Base-by-base conservation (phyloP, 345 rosid species). In the Boechera retrofracta region DNA sequence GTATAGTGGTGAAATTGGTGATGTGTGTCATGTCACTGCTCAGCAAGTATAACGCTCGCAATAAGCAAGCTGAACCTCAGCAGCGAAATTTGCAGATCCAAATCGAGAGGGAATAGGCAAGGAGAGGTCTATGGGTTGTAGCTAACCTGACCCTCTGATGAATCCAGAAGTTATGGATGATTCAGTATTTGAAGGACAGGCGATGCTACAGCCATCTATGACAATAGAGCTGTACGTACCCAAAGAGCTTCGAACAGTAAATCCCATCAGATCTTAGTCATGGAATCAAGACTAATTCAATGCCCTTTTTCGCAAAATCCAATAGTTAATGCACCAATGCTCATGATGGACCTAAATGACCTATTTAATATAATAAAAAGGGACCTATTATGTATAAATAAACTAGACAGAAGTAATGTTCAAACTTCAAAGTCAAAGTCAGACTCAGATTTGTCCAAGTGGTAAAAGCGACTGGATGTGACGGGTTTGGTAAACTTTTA, bases 181-280 rank as follows among this genome's bases (percentile, higher is more conserved):
- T 64, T 77, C 77, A 77, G 81, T 71, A 71, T 38, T 45, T 47
- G 72, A 77, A 77, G 76, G 80, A 77, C 80, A 71, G 76, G 72
- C 71, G 80, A 77, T 71, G 72, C 76, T 77, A 77, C 65, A 62
- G 28, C 52, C 71, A 70, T 70, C 80, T 77, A 54, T 63, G 80
- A 70, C 72, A 64, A 64, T 39, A 11, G 72, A 67, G 72, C 48
- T 67, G 24, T 67, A 36, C 13, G 48, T 52, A 35, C 59, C 31
- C 24, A 33, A 35, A 64, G 31, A 63, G 71, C 33, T 35, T 70
- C 32, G 5, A 77, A 71, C 66, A 71, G 80, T 77, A 56, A 56
- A 71, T 16, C 72, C 32, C 67, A 77, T 77, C 80, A 77, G 54
- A 71, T 45, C 54, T 77, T 71, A 64, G 72, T 77, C 75, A 77